These are phyloP conservation scores for Umbelopsis sp. DNA, from an alignment of 371 early-diverging fungal species.

Conservation along the genomic window DNA sequence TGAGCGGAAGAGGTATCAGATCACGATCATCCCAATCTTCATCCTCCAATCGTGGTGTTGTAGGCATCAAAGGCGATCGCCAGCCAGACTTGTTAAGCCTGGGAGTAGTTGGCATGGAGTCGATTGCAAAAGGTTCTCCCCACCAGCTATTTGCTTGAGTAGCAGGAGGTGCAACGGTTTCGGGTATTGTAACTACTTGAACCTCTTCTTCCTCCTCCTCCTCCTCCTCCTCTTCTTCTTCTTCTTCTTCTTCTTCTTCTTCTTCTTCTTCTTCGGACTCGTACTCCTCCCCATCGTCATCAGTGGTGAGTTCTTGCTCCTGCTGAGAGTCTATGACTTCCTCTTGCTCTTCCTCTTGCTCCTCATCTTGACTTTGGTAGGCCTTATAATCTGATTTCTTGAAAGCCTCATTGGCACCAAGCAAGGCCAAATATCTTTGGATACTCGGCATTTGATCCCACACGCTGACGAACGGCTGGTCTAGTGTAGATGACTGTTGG, in stretches of 20 bases:
- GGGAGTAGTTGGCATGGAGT: slow-evolving; percentile 6
- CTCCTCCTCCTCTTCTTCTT: not conserved
- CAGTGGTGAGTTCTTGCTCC: not conserved
- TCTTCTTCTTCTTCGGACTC: not conserved
- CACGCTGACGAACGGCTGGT: slow-evolving; percentile 15
- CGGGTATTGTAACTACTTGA: not conserved
- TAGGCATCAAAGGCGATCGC: not conserved
- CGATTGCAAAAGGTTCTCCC: slow-evolving; percentile 9
- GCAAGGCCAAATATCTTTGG: not conserved
- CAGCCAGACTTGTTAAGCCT: not conserved
- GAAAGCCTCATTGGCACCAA: slow-evolving; percentile 4
- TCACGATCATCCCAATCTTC: slow-evolving; percentile 39
- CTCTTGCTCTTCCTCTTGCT: slow-evolving; percentile 1
- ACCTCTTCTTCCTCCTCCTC: not conserved
- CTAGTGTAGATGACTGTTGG: not conserved
- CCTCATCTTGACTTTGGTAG: not conserved
- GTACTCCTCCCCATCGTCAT: not conserved
- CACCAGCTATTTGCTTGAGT: not conserved
- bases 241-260: too few species aligned
- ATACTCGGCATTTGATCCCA: slow-evolving; percentile 26
- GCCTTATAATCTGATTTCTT: slow-evolving; percentile 6
- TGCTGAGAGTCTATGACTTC: not conserved
- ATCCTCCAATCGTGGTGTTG: slow-evolving; percentile 20
- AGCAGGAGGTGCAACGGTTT: not conserved
- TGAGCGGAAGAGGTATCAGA: slow-evolving; percentile 39